phyloP scores from a whole-genome alignment of 73 alveolate genomes.

The Vitrella brassicaformis region DNA sequence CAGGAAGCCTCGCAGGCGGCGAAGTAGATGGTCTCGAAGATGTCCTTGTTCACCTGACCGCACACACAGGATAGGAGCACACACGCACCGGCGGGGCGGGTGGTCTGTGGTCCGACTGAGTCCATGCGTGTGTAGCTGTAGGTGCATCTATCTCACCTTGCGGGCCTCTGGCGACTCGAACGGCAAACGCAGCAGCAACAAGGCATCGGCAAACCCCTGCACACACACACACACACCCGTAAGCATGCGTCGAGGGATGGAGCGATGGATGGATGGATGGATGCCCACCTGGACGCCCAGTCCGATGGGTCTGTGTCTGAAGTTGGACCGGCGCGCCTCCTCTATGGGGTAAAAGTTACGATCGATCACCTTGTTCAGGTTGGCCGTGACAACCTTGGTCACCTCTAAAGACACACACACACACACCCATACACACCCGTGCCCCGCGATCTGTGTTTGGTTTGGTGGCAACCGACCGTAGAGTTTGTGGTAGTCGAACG shows the following conservation, averaged over 20 bases:
- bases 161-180: slow-evolving; percentile 76
- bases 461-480: slow-evolving; percentile 7
- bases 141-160: slow-evolving; percentile 19
- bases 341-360: slow-evolving; percentile 51
- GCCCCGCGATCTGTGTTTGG: background rate
- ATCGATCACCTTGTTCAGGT: slow-evolving; percentile 61
- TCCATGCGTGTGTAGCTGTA: no score
- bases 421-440: background rate
- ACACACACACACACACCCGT: no score
- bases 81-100: no score
- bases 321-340: slow-evolving; percentile 72
- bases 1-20: slow-evolving; percentile 69
- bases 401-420: slow-evolving; percentile 5
- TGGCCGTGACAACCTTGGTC: slow-evolving; percentile 41
- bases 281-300: no score
- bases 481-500: slow-evolving; percentile 69
- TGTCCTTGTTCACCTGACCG: slow-evolving; percentile 43
- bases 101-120: no score
- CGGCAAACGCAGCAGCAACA: slow-evolving; percentile 64
- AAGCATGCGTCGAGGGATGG: no score
- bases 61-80: no score
- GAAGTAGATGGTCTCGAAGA: slow-evolving; percentile 83
- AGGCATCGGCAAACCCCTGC: slow-evolving; percentile 91
- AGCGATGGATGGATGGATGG: no score
- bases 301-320: slow-evolving; percentile 89